Evolutionary conservation across 2,329 filamentous ascomycete genomes (phyloP).

Genomic region (Dactylellina haptotyla): DNA sequence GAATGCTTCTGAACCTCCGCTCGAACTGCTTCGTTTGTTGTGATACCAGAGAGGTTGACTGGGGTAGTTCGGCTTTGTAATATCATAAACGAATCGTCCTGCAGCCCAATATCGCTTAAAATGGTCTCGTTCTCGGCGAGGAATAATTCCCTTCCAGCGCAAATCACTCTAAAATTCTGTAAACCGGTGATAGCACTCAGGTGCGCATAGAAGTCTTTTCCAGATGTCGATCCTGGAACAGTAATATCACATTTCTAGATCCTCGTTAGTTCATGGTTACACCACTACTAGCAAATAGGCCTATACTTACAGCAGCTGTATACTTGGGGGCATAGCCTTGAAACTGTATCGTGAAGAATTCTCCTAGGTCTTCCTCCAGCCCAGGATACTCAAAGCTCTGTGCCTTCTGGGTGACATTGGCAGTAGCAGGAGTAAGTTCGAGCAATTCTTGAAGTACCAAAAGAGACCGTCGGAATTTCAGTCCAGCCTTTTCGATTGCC

Average conservation of each 20-base stretch:
- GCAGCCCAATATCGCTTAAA: conserved; percentile 55
- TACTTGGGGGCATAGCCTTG: conserved; percentile 50
- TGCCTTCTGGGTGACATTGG: conserved; percentile 34
- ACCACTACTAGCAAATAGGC: not conserved
- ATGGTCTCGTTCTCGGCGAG: conserved; percentile 54
- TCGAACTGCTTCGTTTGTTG: conserved; percentile 68
- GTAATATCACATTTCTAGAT: conserved; percentile 50
- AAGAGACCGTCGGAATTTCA: conserved; percentile 45
- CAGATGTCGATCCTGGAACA: conserved; percentile 24
- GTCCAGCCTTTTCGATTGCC: conserved; percentile 16
- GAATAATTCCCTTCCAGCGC: conserved; percentile 56
- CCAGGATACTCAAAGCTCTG: conserved; percentile 50
- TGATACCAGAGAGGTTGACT: conserved; percentile 18
- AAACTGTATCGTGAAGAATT: conserved; percentile 37
- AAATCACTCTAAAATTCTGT: conserved; percentile 55
- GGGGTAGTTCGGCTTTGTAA: conserved; percentile 41
- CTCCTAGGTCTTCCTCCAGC: conserved; percentile 35
- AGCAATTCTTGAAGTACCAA: conserved; percentile 40
- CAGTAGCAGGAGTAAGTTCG: conserved; percentile 28
- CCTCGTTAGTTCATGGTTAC: conserved; percentile 2
- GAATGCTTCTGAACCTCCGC: conserved; percentile 83
- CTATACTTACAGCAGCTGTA: conserved; percentile 25
- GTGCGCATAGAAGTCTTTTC: conserved; percentile 44
- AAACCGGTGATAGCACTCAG: conserved; percentile 30
- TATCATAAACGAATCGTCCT: conserved; percentile 53